Conservation (phyloP, 2,329 filamentous ascomycete species). For the Calonectria honghensis region DNA sequence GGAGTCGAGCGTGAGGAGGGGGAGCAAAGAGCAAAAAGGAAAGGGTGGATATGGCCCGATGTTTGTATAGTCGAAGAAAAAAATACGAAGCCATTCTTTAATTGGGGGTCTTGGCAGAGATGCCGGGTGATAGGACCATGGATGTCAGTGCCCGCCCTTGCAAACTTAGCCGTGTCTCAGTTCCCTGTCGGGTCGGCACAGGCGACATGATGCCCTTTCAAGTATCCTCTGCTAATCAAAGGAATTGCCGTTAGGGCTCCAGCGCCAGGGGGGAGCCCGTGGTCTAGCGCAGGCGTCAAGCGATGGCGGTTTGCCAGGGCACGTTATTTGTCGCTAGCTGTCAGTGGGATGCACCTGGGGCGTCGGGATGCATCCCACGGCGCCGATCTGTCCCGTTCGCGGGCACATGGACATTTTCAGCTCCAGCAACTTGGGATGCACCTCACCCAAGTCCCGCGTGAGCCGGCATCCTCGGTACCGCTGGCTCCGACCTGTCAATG, state of each 20-base stretch:
- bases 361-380: conserved; percentile 6
- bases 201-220: conserved; percentile 13
- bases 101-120: conserved; percentile 17
- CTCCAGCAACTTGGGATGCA: not conserved
- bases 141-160: conserved; percentile 23
- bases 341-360: not conserved
- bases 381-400: not conserved
- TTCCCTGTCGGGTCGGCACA: conserved; percentile 17
- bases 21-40: not conserved
- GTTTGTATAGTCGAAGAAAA: conserved; percentile 11
- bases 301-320: conserved; percentile 8
- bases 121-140: conserved; percentile 5
- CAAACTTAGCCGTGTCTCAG: conserved; percentile 18
- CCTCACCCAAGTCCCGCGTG: not conserved
- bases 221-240: conserved; percentile 8
- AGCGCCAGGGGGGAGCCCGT: not conserved
- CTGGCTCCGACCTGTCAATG: not conserved
- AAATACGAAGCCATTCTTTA: conserved; percentile 13
- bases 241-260: conserved; percentile 3
- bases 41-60: conserved; percentile 11
- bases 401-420: not conserved
- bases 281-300: not conserved
- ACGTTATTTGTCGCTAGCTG: not conserved
- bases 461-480: not conserved
- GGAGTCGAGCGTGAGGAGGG: not conserved